phyloP scores from a whole-genome alignment of 2,329 filamentous ascomycete species.

The Zymoseptoria pseudotritici region DNA sequence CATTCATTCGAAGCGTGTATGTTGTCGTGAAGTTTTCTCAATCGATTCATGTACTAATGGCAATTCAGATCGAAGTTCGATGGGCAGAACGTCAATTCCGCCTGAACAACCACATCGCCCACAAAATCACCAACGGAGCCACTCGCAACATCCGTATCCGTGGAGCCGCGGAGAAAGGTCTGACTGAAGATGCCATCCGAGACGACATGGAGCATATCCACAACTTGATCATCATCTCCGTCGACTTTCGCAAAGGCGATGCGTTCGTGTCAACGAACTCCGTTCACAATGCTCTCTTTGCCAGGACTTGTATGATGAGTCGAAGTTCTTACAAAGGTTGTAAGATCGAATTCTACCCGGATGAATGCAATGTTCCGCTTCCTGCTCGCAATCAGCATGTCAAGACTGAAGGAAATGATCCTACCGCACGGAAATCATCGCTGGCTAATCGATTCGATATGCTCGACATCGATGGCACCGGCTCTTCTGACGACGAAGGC shows the following conservation, averaged over 20 bases:
- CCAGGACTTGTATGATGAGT: conserved; percentile 68
- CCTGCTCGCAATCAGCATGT: conserved; percentile 23
- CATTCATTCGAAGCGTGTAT: conserved; percentile 56
- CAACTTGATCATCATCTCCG: conserved; percentile 62
- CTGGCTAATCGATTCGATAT: conserved; percentile 56
- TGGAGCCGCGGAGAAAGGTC: conserved; percentile 40
- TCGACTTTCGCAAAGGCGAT: conserved; percentile 52
- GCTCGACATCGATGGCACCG: conserved; percentile 45
- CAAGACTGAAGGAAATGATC: conserved; percentile 19
- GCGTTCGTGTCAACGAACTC: conserved; percentile 70
- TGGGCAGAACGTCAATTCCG: conserved; percentile 68
- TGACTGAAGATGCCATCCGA: conserved; percentile 59
- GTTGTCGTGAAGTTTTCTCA: conserved; percentile 32
- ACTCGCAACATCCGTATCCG: conserved; percentile 68
- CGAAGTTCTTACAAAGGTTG: conserved; percentile 60
- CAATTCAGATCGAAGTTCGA: conserved; percentile 54
- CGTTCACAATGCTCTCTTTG: conserved; percentile 66
- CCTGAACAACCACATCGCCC: conserved; percentile 54
- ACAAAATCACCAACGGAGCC: conserved; percentile 58
- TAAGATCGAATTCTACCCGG: conserved; percentile 62
- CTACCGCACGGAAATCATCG: conserved; percentile 31
- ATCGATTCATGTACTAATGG: neutral
- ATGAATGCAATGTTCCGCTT: conserved; percentile 63
- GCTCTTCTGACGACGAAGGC: conserved; percentile 18
- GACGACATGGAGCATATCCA: conserved; percentile 77